Conservation (phyloP, 768 basidiomycete species). For the Psilocybe cyanescens region DNA sequence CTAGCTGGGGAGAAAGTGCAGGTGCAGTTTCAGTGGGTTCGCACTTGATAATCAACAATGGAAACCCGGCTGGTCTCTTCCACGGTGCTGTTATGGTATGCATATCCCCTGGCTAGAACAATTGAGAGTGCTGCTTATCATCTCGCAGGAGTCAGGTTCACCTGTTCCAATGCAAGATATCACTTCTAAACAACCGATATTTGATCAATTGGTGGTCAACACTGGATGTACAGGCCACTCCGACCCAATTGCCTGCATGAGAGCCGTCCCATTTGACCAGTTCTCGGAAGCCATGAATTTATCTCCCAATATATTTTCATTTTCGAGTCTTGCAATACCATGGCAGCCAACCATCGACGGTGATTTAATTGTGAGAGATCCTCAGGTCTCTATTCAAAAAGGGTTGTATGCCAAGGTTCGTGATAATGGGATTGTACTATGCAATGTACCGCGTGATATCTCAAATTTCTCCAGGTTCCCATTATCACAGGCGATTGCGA, state of each 20-base stretch:
- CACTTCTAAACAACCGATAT: not conserved
- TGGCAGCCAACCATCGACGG: constrained; percentile 3
- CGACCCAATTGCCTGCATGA: not conserved
- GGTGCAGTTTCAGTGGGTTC: constrained; percentile 21
- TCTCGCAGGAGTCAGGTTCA: not conserved
- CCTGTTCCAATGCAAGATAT: not conserved
- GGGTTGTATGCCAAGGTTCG: not conserved
- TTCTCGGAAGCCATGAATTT: not conserved
- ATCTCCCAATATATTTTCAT: not conserved
- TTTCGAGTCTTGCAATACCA: not conserved
- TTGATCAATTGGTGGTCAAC: not conserved
- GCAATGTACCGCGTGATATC: not conserved
- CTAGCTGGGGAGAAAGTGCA: constrained; percentile 24
- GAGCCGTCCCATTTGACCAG: not conserved
- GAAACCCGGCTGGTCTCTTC: constrained; percentile 20
- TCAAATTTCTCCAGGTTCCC: not conserved
- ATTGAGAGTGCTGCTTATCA: not conserved
- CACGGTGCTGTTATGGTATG: constrained; percentile 21
- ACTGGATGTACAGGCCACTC: not conserved
- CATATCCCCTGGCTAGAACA: not conserved
- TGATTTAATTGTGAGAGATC: not conserved
- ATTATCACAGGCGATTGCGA: constrained; percentile 1
- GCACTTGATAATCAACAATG: constrained; percentile 19
- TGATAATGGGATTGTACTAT: not conserved
- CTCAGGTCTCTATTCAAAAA: constrained; percentile 1